Evolutionary conservation across 768 basidiomycete species (phyloP).

Genomic region (Termitomyces sp.): DNA sequence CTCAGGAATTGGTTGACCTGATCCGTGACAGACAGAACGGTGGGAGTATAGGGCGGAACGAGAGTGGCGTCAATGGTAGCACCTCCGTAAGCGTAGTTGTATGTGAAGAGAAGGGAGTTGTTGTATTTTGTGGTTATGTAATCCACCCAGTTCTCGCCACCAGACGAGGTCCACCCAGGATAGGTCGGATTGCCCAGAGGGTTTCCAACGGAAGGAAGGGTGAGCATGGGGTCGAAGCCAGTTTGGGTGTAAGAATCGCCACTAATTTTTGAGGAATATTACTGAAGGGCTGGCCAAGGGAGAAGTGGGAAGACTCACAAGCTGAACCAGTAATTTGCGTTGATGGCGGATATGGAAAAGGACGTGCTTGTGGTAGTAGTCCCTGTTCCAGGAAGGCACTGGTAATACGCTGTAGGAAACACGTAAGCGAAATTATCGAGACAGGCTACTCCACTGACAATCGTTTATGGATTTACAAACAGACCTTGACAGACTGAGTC

Average conservation of each 20-base stretch:
- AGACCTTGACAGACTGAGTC: too few relatives aligned
- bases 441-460: too few relatives aligned
- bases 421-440: too few relatives aligned
- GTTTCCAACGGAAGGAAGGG: conserved; percentile 40
- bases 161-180: conserved; percentile 50
- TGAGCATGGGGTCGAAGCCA: conserved; percentile 37
- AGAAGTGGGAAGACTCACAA: conserved; percentile 32
- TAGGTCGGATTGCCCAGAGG: conserved; percentile 51
- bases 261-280: conserved; percentile 20
- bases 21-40: conserved; percentile 51
- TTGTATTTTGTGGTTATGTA: conserved; percentile 48
- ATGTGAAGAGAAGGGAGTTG: conserved; percentile 49
- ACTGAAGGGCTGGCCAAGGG: background rate
- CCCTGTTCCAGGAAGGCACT: too few relatives aligned
- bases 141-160: conserved; percentile 60
- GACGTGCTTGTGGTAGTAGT: too few relatives aligned
- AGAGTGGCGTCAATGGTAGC: conserved; percentile 60
- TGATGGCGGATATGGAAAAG: conserved; percentile 1
- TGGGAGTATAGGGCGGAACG: conserved; percentile 47
- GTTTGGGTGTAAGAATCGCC: conserved; percentile 61
- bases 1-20: conserved; percentile 58
- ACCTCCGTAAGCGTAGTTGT: conserved; percentile 64
- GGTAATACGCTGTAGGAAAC: too few relatives aligned
- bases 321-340: conserved; percentile 52
- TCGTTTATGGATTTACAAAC: too few relatives aligned